Evolutionary conservation across 306 rosid genomes (phyloP), one percentile per base, ranked within the genome.

Genomic region (Castanopsis chinensis): DNA sequence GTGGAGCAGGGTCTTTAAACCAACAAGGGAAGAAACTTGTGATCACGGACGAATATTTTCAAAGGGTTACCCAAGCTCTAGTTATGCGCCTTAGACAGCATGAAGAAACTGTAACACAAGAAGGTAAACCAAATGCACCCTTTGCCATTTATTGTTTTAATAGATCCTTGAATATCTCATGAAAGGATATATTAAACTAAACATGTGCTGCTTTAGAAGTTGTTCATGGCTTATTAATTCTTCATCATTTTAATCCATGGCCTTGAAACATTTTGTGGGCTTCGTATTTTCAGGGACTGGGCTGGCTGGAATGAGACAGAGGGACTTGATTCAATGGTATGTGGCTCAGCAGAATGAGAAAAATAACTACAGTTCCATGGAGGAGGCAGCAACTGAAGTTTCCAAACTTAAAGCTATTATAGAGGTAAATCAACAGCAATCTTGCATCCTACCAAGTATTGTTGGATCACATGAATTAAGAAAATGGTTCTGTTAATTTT

Each of bases 221-320:
- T 33, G 8, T 68, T 68, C 52, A 9, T 68, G 51, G 11, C 35
- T 33, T 35, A 6, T 43, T 37, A 35, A 32, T 5, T 58, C 69
- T 28, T 57, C 67, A 76, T 45, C 27, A 25, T 69, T 69, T 54
- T 53, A 21, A 69, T 76, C 25, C 78, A 32, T 69, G 54, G 53
- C 30, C 52, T 78, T 68, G 70, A 68, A 80, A 63, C 14, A 56
- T 75, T 78, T 33, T 74, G 54, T 41, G 67, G 58, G 53, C 33
- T 83, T 51, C 7, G 4, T 49, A 70, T 82, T 41, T 81, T 20
- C 79, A 95, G 99, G 93, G 83, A 80, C 82, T 74, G 97, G 89
- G 63, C 84, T 95, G 86, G 91, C 98, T 58, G 99, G 99, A 85
- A 90, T 93, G 98, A 91, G 89, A 82, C 99, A 95, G 88, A 78